Evolutionary conservation across 1,139 yeast species (phyloP).

Genomic region (Saccharomyces pastorianus): DNA sequence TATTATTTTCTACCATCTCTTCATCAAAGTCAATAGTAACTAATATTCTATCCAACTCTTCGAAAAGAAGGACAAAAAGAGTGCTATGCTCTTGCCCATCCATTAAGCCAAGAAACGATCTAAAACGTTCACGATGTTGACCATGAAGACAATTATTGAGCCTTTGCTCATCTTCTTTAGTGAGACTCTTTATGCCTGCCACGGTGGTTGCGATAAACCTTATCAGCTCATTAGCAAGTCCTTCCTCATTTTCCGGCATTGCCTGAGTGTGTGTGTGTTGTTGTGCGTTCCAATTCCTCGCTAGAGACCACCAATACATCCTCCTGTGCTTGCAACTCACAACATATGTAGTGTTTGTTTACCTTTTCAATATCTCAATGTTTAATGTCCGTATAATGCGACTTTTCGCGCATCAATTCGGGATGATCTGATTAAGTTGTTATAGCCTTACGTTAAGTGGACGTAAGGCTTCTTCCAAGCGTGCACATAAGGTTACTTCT

Average conservation of each 20-base stretch:
- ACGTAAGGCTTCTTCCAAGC: background rate
- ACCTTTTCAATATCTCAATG: background rate
- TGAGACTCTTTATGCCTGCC: background rate
- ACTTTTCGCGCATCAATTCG: background rate
- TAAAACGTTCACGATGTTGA: background rate
- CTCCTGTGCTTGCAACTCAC: no score
- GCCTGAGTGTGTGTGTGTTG: background rate
- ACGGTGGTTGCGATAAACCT: background rate
- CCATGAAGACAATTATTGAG: background rate
- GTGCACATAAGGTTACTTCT: no score
- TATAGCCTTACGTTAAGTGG: conserved; percentile 1
- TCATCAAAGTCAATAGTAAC: background rate
- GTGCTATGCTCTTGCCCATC: background rate
- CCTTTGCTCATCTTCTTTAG: background rate
- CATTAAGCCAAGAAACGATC: background rate
- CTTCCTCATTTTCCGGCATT: background rate
- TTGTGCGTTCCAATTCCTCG: no score
- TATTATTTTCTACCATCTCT: background rate
- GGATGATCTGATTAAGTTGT: conserved; percentile 1
- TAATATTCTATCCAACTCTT: background rate
- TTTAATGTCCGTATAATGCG: conserved; percentile 1
- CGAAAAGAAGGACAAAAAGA: background rate
- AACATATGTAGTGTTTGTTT: background rate
- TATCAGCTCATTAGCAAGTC: background rate
- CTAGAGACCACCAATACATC: no score